Evolutionary conservation across 208 protist genomes (phyloP).

Genomic region (Trypanosoma platydactyli): DNA sequence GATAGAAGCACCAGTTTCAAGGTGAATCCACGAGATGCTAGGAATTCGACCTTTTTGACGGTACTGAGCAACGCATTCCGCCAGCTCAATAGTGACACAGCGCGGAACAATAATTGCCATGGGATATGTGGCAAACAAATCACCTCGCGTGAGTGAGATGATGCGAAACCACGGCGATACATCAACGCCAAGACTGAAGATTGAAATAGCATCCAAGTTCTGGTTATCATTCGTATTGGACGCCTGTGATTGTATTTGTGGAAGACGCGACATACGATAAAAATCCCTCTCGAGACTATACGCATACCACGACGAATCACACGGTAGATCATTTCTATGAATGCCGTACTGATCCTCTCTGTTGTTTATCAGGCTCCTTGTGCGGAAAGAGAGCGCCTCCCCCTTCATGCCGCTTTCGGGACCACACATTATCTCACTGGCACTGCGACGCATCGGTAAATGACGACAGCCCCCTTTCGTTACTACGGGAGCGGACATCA

Average conservation of each 20-base stretch:
- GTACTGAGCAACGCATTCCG: conserved; percentile 36
- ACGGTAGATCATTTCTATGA: neutral
- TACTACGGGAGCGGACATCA: neutral
- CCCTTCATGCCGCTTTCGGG: no score
- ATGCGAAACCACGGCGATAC: conserved; percentile 26
- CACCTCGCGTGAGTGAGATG: conserved; percentile 5
- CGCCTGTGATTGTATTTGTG: neutral
- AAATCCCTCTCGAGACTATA: conserved; percentile 21
- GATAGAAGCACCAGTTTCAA: conserved; percentile 25
- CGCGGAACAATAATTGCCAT: conserved; percentile 37
- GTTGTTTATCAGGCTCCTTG: neutral
- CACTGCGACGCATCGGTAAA: conserved; percentile 7
- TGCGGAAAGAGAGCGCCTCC: neutral
- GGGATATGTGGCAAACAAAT: conserved; percentile 71
- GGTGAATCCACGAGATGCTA: conserved; percentile 48
- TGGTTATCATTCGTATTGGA: neutral
- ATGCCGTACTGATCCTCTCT: neutral
- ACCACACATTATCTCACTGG: conserved; percentile 6
- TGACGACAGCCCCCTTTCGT: neutral
- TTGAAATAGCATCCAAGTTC: neutral
- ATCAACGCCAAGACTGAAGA: conserved; percentile 3
- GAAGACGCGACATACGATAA: conserved; percentile 19
- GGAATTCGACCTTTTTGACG: conserved; percentile 63
- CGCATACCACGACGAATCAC: conserved; percentile 23
- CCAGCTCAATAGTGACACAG: conserved; percentile 20